These are phyloP conservation scores for Cronartium quercuum DNA, from an alignment of 1,284 basidiomycete genomes.

Conservation along the genomic window DNA sequence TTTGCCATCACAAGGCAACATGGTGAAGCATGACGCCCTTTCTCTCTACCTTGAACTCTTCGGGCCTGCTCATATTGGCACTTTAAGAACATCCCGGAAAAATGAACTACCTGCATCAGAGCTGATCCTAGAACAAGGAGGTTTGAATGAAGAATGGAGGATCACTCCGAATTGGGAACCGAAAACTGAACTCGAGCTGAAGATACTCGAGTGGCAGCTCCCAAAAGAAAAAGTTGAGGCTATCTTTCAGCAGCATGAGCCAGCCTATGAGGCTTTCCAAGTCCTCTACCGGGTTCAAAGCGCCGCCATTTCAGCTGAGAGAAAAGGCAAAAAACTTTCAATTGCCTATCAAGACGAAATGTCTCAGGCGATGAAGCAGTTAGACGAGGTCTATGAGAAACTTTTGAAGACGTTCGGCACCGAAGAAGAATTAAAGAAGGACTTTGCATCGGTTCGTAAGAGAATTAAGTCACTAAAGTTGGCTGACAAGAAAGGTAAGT, in stretches of 20 bases:
- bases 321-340: background rate
- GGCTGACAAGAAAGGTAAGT: conserved; percentile 1
- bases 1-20: too few species aligned
- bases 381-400: background rate
- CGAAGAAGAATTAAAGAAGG: background rate
- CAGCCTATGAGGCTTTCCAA: background rate
- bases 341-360: background rate
- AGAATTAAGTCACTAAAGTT: background rate
- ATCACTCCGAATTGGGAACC: background rate
- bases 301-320: background rate
- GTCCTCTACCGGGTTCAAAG: background rate
- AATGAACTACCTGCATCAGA: too few species aligned
- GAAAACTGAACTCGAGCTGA: background rate
- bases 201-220: background rate
- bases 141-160: background rate
- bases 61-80: background rate
- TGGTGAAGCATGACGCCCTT: too few species aligned
- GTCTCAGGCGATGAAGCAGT: background rate
- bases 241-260: background rate
- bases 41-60: background rate
- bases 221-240: background rate
- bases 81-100: background rate
- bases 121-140: too few species aligned
- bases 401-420: background rate
- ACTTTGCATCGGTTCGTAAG: background rate